Base-by-base conservation (phyloP, 2,329 filamentous ascomycete species). In the Aschersonia sp. region DNA sequence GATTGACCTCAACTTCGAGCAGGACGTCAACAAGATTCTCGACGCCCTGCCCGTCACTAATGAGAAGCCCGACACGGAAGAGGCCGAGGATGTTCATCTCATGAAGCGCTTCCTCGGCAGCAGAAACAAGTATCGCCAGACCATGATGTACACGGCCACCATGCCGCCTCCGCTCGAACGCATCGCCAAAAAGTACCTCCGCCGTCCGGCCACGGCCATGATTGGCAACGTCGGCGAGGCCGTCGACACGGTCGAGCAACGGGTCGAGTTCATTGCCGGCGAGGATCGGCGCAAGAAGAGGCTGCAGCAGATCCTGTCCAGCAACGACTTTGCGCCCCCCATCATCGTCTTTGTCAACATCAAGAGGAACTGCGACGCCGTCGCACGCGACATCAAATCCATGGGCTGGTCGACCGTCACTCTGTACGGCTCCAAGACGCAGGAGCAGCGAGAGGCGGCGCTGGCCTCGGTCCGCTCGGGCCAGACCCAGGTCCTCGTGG, bases 341-440 rank as follows among this genome's bases (percentile, higher is more conserved):
- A 94, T 98, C 64, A 98, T 98, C 57, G 89, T 98, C 53, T 98
- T 98, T 63, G 92, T 98, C 77, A 98, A 98, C 67, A 96, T 97
- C 79, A 97, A 97, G 69, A 85, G 89, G 57, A 97, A 97, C 70
- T 97, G 90, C 70, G 92, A 98, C 63, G 86, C 87, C 50, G 84
- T 98, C 44, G 90, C 90, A 4, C 79, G 87, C 51, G 90, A 97
- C 60, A 92, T 98, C 71, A 92, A 94, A 61, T 78, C 85, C 46
- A 92, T 92, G 81, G 92, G 92, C 56, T 92, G 88, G 73, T 85
- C 80, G 22, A 79, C 84, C 6, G 89, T 94, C 57, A 96, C 90
- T 0, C 70, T 98, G 33, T 92, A 98, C 68, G 90, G 92, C 53
- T 87, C 81, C 69, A 98, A 98, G 67, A 95, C 90, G 0, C 92